phyloP scores from a whole-genome alignment of 345 rosid genomes.

The Reutealis trisperma region DNA sequence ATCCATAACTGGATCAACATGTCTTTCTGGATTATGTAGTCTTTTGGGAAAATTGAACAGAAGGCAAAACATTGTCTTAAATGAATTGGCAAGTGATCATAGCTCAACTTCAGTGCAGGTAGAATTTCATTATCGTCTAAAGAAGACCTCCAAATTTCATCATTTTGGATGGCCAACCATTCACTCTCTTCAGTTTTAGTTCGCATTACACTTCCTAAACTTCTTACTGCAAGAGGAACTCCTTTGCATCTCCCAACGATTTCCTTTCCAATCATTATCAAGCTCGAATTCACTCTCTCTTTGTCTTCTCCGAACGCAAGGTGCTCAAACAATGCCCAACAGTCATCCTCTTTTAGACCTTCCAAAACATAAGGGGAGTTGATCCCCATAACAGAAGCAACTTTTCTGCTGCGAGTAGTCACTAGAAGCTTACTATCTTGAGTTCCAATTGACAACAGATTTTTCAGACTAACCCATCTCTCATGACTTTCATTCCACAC shows the following conservation, averaged over 20 bases:
- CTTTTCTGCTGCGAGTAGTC: slow-evolving; percentile 1
- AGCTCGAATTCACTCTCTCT: background rate
- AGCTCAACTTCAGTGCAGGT: slow-evolving; percentile 15
- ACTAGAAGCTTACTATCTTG: background rate
- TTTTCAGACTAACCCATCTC: slow-evolving; percentile 1
- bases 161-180: slow-evolving; percentile 12
- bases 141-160: slow-evolving; percentile 17
- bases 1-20: slow-evolving; percentile 23
- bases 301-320: slow-evolving; percentile 7
- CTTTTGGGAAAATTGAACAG: slow-evolving; percentile 32
- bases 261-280: slow-evolving; percentile 10
- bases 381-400: slow-evolving; percentile 3
- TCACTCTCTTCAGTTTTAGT: background rate
- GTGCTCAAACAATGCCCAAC: slow-evolving; percentile 13
- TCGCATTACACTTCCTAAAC: slow-evolving; percentile 12
- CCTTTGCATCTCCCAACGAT: slow-evolving; percentile 27
- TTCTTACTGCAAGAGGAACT: slow-evolving; percentile 25
- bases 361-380: background rate
- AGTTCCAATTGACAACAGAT: background rate
- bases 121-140: background rate
- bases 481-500: slow-evolving; percentile 6
- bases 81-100: slow-evolving; percentile 9
- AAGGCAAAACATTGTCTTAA: slow-evolving; percentile 17
- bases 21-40: fast-evolving
- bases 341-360: slow-evolving; percentile 1